Conservation (phyloP, 495 filamentous ascomycete species). For the Haplographium delicatum region DNA sequence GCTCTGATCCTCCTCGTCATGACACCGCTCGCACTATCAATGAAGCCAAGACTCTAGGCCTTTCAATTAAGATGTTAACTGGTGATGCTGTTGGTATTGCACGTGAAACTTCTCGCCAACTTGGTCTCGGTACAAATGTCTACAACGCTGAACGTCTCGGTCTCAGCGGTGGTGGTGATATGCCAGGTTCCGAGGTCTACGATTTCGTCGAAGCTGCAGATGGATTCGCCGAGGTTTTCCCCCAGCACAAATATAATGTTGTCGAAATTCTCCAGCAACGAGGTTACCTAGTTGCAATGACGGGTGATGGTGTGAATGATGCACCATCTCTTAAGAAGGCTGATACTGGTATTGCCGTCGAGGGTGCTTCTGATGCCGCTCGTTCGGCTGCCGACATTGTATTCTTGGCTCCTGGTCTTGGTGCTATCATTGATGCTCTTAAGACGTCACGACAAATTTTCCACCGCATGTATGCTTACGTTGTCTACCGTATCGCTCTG, state of each 20-base stretch:
- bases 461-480: slow-evolving; percentile 95
- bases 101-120: slow-evolving; percentile 81
- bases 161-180: slow-evolving; percentile 76
- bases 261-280: slow-evolving; percentile 95
- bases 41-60: slow-evolving; percentile 81
- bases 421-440: slow-evolving; percentile 87
- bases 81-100: slow-evolving; percentile 93
- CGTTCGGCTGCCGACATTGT: slow-evolving; percentile 92
- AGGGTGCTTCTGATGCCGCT: slow-evolving; percentile 89
- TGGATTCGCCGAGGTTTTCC: slow-evolving; percentile 94
- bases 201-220: slow-evolving; percentile 94
- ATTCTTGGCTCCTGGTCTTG: slow-evolving; percentile 85
- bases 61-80: slow-evolving; percentile 95
- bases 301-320: slow-evolving; percentile 97
- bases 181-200: slow-evolving; percentile 88
- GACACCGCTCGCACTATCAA: slow-evolving; percentile 86
- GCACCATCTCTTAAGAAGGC: slow-evolving; percentile 95
- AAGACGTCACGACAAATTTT: slow-evolving; percentile 95
- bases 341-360: slow-evolving; percentile 89
- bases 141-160: slow-evolving; percentile 81
- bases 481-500: slow-evolving; percentile 91
- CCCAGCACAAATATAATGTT: slow-evolving; percentile 97
- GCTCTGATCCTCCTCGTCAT: slow-evolving; percentile 84
- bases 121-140: slow-evolving; percentile 88
- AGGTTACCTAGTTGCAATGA: slow-evolving; percentile 96